These are phyloP conservation scores for Termitomyces sp. DNA, from an alignment of 1,284 basidiomycete species.

Conservation along the genomic window DNA sequence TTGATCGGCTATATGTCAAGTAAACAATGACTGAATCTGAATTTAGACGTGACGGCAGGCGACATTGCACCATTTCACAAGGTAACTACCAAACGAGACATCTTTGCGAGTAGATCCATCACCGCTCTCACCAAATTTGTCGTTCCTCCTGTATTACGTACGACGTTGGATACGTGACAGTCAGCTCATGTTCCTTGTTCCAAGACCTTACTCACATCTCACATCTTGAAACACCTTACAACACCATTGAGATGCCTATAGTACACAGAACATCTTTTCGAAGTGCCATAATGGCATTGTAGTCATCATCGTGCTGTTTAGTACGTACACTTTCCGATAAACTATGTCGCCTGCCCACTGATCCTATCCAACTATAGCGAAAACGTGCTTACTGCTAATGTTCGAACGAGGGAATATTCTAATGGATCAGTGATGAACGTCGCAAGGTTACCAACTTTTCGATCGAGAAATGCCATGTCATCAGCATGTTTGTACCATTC, in stretches of 20 bases:
- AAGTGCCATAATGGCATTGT: conserved; percentile 41
- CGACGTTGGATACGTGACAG: conserved; percentile 54
- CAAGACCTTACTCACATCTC: too few species aligned
- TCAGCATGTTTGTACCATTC: neutral
- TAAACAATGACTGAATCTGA: conserved; percentile 62
- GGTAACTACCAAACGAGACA: conserved; percentile 54
- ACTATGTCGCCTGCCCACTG: neutral
- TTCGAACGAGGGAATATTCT: conserved; percentile 40
- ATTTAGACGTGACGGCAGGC: conserved; percentile 36
- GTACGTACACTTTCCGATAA: conserved; percentile 25
- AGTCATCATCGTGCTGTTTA: conserved; percentile 32
- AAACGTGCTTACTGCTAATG: conserved; percentile 37
- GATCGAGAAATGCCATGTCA: too few species aligned
- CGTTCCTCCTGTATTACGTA: conserved; percentile 37
- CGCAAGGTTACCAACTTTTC: neutral
- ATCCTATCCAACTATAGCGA: conserved; percentile 33
- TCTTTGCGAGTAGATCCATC: conserved; percentile 46
- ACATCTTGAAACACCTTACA: conserved; percentile 3
- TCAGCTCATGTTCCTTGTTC: conserved; percentile 19
- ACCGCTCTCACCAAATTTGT: conserved; percentile 46
- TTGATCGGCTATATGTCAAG: conserved; percentile 50
- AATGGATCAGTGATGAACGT: conserved; percentile 48
- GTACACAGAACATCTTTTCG: conserved; percentile 23
- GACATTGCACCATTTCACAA: conserved; percentile 50
- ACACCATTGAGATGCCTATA: conserved; percentile 19